phyloP scores from a whole-genome alignment of 768 basidiomycete species.

The Cubamyces sp. region DNA sequence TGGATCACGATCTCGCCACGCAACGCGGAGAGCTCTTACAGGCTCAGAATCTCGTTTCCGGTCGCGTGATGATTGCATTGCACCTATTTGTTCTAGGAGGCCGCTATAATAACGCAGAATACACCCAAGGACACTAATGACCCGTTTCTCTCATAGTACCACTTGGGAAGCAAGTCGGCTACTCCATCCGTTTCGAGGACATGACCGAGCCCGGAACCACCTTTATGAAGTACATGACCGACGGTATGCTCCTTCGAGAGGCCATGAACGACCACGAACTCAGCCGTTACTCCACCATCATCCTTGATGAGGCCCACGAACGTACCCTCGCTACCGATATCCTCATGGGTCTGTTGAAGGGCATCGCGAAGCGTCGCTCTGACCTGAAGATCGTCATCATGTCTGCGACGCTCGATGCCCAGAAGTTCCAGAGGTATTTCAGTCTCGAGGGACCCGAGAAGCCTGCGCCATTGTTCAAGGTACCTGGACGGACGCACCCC shows the following conservation, averaged over 20 bases:
- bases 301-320: slow-evolving; percentile 98
- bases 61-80: slow-evolving; percentile 83
- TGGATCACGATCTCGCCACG: too few relatives aligned
- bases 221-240: slow-evolving; percentile 99
- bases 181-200: slow-evolving; percentile 98
- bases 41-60: too few relatives aligned
- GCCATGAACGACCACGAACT: slow-evolving; percentile 96
- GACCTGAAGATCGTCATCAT: slow-evolving; percentile 98
- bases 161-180: slow-evolving; percentile 94
- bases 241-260: slow-evolving; percentile 98
- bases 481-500: slow-evolving; percentile 62
- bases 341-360: slow-evolving; percentile 95
- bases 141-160: slow-evolving; percentile 56
- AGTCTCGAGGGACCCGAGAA: slow-evolving; percentile 33
- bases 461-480: slow-evolving; percentile 35
- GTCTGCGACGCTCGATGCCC: slow-evolving; percentile 96
- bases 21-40: too few relatives aligned
- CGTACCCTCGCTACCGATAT: slow-evolving; percentile 97
- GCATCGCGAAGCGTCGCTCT: slow-evolving; percentile 72
- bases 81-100: slow-evolving; percentile 43
- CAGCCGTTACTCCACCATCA: slow-evolving; percentile 93
- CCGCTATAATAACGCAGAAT: too few relatives aligned
- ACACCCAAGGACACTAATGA: too few relatives aligned
- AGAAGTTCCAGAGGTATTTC: slow-evolving; percentile 98
- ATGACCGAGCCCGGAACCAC: slow-evolving; percentile 90